phyloP scores from a whole-genome alignment of 2,329 filamentous ascomycete genomes.

The Aspergillus brunneoviolaceus region DNA sequence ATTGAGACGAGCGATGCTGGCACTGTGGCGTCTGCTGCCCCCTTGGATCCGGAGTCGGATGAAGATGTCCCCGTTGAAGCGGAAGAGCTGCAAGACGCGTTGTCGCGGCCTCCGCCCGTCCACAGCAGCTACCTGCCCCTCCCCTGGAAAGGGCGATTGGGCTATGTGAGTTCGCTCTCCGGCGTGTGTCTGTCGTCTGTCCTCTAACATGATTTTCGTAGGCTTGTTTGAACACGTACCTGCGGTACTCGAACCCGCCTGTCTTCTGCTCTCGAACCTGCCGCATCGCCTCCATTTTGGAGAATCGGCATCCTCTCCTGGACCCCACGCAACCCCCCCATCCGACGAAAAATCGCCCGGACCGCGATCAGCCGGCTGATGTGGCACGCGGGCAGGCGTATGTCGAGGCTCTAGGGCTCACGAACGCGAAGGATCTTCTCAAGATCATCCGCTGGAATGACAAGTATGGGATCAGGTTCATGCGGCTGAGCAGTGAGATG shows the following conservation, averaged over 20 bases:
- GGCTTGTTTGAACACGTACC: constrained; percentile 91
- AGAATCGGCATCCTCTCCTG: constrained; percentile 78
- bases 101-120: constrained; percentile 69
- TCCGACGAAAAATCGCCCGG: constrained; percentile 79
- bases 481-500: constrained; percentile 92
- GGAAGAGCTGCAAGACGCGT: constrained; percentile 59
- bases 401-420: constrained; percentile 73
- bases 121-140: constrained; percentile 81
- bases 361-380: constrained; percentile 68
- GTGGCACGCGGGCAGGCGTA: constrained; percentile 67
- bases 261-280: constrained; percentile 91
- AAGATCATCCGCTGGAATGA: constrained; percentile 94
- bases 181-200: background rate
- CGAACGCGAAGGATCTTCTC: constrained; percentile 77
- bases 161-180: constrained; percentile 64
- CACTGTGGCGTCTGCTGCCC: constrained; percentile 11
- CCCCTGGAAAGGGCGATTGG: constrained; percentile 85
- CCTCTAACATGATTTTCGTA: constrained; percentile 27
- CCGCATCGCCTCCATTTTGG: constrained; percentile 83
- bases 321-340: constrained; percentile 77
- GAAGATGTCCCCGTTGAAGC: constrained; percentile 53
- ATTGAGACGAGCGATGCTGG: constrained; percentile 19
- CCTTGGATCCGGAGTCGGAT: constrained; percentile 55
- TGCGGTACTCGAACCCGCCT: constrained; percentile 75
- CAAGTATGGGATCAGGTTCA: constrained; percentile 85